phyloP scores from a whole-genome alignment of 352 stramenopile genomes.

The Blastocystis sp. region DNA sequence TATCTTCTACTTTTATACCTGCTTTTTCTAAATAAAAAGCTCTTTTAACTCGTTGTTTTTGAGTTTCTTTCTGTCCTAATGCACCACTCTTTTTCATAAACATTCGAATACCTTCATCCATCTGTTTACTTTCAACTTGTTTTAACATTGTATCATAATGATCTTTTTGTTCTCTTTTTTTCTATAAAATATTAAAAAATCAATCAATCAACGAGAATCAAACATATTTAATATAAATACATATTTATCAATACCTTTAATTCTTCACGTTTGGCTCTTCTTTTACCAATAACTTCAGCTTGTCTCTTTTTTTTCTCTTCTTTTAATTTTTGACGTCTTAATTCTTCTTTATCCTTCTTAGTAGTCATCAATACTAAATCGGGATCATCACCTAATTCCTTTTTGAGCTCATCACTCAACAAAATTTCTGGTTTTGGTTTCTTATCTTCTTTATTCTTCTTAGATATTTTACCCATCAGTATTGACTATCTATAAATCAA shows the following conservation, averaged over 20 bases:
- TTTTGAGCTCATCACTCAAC: slow-evolving; percentile 29
- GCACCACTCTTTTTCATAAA: slow-evolving; percentile 25
- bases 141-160: slow-evolving; percentile 24
- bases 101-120: slow-evolving; percentile 1
- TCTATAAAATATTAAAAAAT: slow-evolving; percentile 13
- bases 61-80: slow-evolving; percentile 34
- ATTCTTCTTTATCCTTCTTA: slow-evolving; percentile 22
- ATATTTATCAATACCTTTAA: no score
- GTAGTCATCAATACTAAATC: slow-evolving; percentile 7
- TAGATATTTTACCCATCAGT: no score
- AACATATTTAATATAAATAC: no score
- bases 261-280: slow-evolving; percentile 21
- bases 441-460: not conserved
- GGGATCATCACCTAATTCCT: slow-evolving; percentile 5
- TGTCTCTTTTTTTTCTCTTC: slow-evolving; percentile 22
- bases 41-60: slow-evolving; percentile 20
- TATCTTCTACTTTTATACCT: slow-evolving; percentile 18
- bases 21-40: slow-evolving; percentile 37
- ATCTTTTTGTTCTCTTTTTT: slow-evolving; percentile 25
- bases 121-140: slow-evolving; percentile 35
- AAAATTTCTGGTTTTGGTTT: not conserved
- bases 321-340: slow-evolving; percentile 17
- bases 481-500: no score
- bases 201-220: slow-evolving; percentile 1
- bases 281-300: slow-evolving; percentile 17